These are phyloP conservation scores for Zymoseptoria pseudotritici DNA, from an alignment of 2,329 filamentous ascomycete species.

Conservation along the genomic window DNA sequence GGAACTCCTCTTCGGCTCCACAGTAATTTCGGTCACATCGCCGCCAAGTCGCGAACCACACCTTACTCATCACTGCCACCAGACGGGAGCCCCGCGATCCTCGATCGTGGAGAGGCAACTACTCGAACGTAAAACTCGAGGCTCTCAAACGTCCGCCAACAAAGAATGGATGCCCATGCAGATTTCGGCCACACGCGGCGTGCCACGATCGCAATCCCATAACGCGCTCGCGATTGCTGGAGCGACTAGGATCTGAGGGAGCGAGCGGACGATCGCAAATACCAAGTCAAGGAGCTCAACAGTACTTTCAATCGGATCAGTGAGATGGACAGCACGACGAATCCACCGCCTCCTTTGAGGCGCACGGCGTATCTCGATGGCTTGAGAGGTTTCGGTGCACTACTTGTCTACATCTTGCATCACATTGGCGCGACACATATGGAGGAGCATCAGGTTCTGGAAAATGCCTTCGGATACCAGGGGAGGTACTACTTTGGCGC, in stretches of 20 bases:
- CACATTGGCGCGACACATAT: conserved; percentile 28
- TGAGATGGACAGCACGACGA: background rate
- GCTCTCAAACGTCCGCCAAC: background rate
- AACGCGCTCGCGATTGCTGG: background rate
- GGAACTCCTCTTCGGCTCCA: no score
- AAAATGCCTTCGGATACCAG: conserved; percentile 47
- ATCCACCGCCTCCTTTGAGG: conserved; percentile 12
- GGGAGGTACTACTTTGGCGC: conserved; percentile 42
- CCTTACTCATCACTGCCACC: no score
- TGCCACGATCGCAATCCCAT: background rate
- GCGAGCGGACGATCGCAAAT: background rate
- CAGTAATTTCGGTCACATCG: no score
- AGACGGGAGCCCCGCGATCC: no score
- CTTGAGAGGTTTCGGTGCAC: conserved; percentile 57
- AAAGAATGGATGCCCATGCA: background rate
- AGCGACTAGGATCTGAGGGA: background rate
- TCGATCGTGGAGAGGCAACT: no score
- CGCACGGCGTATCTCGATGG: conserved; percentile 57
- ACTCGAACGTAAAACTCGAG: background rate
- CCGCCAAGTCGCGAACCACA: no score
- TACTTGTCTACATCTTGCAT: conserved; percentile 60
- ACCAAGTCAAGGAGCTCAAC: background rate
- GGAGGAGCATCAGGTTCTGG: conserved; percentile 35
- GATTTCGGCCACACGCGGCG: background rate
- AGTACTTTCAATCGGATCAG: background rate